Conservation (phyloP, 495 filamentous ascomycete species). For the Ascobolus immersus region DNA sequence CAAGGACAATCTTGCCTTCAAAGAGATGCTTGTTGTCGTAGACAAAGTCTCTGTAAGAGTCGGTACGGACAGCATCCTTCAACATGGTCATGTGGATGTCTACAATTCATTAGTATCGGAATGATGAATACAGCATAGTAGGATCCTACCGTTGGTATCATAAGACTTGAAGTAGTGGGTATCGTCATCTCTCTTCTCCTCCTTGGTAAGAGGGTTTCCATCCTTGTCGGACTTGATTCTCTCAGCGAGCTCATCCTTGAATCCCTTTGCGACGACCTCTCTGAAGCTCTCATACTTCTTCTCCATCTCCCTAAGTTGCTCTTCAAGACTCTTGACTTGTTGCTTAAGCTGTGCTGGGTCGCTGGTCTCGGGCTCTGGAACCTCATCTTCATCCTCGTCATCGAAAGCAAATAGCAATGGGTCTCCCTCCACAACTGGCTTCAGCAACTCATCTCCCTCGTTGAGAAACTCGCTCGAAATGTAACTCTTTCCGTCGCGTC, state of each 20-base stretch:
- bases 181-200: slow-evolving; percentile 24
- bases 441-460: slow-evolving; percentile 46
- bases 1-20: slow-evolving; percentile 68
- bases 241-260: slow-evolving; percentile 15
- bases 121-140: slow-evolving; percentile 1
- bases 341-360: slow-evolving; percentile 19
- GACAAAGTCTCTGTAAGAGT: slow-evolving; percentile 44
- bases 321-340: slow-evolving; percentile 41
- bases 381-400: slow-evolving; percentile 27
- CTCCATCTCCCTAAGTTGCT: slow-evolving; percentile 35
- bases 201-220: slow-evolving; percentile 5
- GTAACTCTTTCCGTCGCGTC: slow-evolving; percentile 15
- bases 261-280: slow-evolving; percentile 1
- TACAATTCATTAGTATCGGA: slow-evolving; percentile 15
- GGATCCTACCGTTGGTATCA: slow-evolving; percentile 37
- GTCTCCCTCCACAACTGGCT: slow-evolving; percentile 75
- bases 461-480: slow-evolving; percentile 31
- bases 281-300: slow-evolving; percentile 46
- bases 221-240: slow-evolving; percentile 10
- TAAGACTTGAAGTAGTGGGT: slow-evolving; percentile 66
- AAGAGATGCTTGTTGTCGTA: slow-evolving; percentile 74
- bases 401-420: slow-evolving; percentile 62
- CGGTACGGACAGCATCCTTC: slow-evolving; percentile 42
- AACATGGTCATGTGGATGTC: slow-evolving; percentile 87
- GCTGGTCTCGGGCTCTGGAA: slow-evolving; percentile 12